Conservation (phyloP, 768 basidiomycete species). For the Lentinula guzmanii region DNA sequence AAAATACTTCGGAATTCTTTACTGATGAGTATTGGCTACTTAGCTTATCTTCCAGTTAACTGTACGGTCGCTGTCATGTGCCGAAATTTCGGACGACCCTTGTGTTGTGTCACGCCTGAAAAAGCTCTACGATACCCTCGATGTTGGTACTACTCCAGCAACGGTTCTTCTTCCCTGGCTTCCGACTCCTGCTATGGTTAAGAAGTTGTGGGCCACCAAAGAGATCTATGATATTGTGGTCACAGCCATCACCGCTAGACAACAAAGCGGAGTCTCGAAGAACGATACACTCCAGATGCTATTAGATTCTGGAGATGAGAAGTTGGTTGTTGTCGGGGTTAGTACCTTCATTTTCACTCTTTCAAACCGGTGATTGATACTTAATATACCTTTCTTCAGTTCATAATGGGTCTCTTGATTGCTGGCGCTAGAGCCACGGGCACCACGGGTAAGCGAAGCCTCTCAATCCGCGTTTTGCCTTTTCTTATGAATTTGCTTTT, state of each 20-base stretch:
- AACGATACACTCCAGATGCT: constrained; percentile 74
- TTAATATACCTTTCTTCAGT: constrained; percentile 35
- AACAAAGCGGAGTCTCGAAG: constrained; percentile 47
- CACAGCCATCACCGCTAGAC: constrained; percentile 48
- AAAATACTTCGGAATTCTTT: background rate
- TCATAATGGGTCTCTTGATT: constrained; percentile 77
- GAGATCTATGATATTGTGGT: constrained; percentile 68
- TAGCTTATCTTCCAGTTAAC: constrained; percentile 72
- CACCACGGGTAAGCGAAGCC: constrained; percentile 45
- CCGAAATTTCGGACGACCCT: constrained; percentile 67
- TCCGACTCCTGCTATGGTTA: constrained; percentile 66
- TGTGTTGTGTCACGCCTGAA: constrained; percentile 56
- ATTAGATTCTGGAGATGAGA: constrained; percentile 65
- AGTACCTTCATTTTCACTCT: constrained; percentile 15
- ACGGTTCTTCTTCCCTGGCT: constrained; percentile 75
- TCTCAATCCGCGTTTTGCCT: background rate
- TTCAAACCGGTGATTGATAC: constrained; percentile 4
- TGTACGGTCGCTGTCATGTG: constrained; percentile 58
- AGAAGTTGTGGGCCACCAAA: constrained; percentile 68
- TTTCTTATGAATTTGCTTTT: constrained; percentile 6
- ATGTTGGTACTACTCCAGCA: constrained; percentile 64
- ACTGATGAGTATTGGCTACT: constrained; percentile 7
- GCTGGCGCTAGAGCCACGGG: constrained; percentile 80
- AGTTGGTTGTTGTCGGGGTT: constrained; percentile 64
- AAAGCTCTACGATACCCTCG: constrained; percentile 60